Evolutionary conservation across 257 asterid genomes (phyloP), one percentile per base, ranked within the genome.

Genomic region (Rehmannia glutinosa): DNA sequence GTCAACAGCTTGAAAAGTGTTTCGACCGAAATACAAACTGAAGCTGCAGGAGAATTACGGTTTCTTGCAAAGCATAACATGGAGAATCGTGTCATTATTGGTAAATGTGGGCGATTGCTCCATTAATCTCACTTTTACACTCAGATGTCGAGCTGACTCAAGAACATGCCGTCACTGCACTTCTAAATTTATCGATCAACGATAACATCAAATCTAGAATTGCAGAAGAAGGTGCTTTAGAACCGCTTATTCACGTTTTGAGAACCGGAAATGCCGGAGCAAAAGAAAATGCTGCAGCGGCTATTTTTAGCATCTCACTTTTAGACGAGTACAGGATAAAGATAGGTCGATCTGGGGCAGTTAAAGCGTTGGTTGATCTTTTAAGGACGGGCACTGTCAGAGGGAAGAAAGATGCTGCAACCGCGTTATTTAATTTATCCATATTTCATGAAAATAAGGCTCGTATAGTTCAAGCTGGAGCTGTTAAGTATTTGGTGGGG

Each of bases 331-430:
- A 80, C 82, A 77, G 95, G 68, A 68, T 81, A 46, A 91, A 85
- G 78, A 87, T 91, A 11, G 99, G 99, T 8, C 87, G 87, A 36
- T 88, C 97, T 1, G 92, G 86, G 27, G 99, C 99, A 16, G 83
- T 94, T 32, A 85, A 82, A 77, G 88, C 84, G 0, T 76, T 94
- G 87, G 97, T 94, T 20, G 84, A 85, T 69, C 97, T 94, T 71
- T 76, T 94, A 27, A 83, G 76, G 49, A 74, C 78, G 2, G 99
- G 99, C 30, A 85, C 91, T 6, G 33, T 88, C 19, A 69, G 99
- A 76, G 97, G 97, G 50, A 87, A 87, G 81, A 94, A 91, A 79
- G 99, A 94, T 17, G 97, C 99, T 13, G 93, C 97, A 15, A 94
- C 97, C 4, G 99, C 97, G 7, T 69, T 94, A 43, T 94, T 88